Evolutionary conservation across 2,329 filamentous ascomycete species (phyloP).

Genomic region (Trichoderma sp.): DNA sequence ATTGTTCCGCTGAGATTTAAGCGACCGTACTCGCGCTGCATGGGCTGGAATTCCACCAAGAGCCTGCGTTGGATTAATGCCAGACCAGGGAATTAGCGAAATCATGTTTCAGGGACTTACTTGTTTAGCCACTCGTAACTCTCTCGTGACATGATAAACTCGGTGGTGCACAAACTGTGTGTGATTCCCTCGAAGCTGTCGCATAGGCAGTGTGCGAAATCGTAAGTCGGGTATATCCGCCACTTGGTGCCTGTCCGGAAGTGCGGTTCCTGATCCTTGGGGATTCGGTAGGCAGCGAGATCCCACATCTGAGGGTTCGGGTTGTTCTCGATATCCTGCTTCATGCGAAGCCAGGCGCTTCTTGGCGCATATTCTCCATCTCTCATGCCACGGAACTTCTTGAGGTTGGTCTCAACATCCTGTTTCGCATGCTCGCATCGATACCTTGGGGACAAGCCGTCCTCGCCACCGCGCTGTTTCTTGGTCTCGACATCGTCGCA

Average conservation of each 20-base stretch:
- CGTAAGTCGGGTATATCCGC: constrained; percentile 94
- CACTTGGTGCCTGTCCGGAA: constrained; percentile 78
- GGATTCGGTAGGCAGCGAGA: constrained; percentile 82
- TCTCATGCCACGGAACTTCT: constrained; percentile 84
- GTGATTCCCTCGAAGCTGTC: constrained; percentile 92
- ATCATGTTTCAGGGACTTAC: neutral
- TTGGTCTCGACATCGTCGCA: constrained; percentile 83
- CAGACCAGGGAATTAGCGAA: no score
- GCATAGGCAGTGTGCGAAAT: constrained; percentile 81
- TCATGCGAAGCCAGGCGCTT: constrained; percentile 87
- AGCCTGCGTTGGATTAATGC: neutral
- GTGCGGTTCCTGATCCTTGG: constrained; percentile 67
- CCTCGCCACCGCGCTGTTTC: constrained; percentile 76
- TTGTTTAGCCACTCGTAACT: constrained; percentile 90
- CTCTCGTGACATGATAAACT: constrained; percentile 79
- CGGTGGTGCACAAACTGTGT: constrained; percentile 88
- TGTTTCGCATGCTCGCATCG: constrained; percentile 78
- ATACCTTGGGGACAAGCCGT: constrained; percentile 66
- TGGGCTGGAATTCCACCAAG: constrained; percentile 48
- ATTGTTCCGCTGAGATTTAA: constrained; percentile 78
- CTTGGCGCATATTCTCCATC: constrained; percentile 86
- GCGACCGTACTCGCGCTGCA: constrained; percentile 79
- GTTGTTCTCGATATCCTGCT: constrained; percentile 68
- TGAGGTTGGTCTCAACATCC: constrained; percentile 69
- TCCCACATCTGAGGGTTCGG: constrained; percentile 98